phyloP scores from a whole-genome alignment of 352 stramenopile species.

The Globisporangium heterothallicum region DNA sequence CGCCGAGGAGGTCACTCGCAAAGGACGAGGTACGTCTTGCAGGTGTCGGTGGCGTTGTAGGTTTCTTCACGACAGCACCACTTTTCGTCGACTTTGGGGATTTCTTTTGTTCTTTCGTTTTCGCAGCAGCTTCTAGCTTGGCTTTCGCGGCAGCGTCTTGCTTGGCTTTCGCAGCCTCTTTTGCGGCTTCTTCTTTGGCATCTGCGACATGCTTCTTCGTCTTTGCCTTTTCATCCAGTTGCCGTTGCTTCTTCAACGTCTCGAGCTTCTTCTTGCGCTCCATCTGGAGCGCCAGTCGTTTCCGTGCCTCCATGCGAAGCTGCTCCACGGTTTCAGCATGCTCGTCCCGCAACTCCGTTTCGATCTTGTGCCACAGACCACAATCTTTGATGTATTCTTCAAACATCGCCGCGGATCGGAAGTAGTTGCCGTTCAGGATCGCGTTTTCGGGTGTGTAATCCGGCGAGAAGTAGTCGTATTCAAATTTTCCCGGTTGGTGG shows the following conservation, averaged over 20 bases:
- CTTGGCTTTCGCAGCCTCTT: neutral
- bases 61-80: neutral
- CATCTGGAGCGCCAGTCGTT: constrained; percentile 8
- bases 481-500: constrained; percentile 49
- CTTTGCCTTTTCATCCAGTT: constrained; percentile 16
- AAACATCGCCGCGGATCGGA: constrained; percentile 50
- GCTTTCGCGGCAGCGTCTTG: neutral
- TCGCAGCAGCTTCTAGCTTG: neutral
- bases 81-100: neutral
- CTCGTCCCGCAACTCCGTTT: constrained; percentile 44
- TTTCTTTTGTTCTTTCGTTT: neutral
- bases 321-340: constrained; percentile 46
- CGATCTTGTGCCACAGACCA: constrained; percentile 53
- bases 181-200: neutral
- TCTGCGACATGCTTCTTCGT: constrained; percentile 8
- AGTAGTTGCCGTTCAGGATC: constrained; percentile 55
- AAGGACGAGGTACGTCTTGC: neutral
- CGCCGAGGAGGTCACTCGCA: constrained; percentile 5
- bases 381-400: constrained; percentile 57
- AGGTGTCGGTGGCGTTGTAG: neutral
- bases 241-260: constrained; percentile 20
- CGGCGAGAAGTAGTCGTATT: constrained; percentile 82
- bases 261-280: constrained; percentile 15
- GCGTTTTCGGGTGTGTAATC: constrained; percentile 51
- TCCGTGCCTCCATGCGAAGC: constrained; percentile 36